phyloP scores from a whole-genome alignment of 75 land plant species.

The Cryptomeria japonica region DNA sequence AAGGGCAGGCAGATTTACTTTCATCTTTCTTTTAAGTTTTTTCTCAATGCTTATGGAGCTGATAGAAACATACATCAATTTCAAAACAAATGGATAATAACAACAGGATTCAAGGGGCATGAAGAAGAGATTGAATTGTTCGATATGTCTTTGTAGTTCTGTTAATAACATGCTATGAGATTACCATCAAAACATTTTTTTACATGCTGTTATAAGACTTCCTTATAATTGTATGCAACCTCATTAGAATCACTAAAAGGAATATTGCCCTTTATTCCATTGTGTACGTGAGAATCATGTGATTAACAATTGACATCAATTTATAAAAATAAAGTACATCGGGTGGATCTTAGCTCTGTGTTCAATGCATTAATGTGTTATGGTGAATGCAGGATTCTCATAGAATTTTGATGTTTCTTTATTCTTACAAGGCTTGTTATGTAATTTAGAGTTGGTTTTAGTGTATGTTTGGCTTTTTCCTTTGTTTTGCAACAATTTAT shows the following conservation, averaged over 20 bases:
- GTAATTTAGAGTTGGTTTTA: not conserved
- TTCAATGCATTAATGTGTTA: not conserved
- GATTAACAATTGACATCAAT: not conserved
- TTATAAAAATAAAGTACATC: not conserved
- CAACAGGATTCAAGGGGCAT: not conserved
- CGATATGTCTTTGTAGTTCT: not conserved
- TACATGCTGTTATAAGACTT: not conserved
- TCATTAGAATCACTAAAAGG: not conserved
- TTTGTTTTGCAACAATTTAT: not conserved
- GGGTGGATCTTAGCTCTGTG: not conserved
- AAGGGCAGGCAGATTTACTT: not conserved
- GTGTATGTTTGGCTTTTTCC: not conserved
- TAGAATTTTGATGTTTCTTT: too few relatives aligned
- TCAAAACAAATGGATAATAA: not conserved
- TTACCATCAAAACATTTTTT: not conserved
- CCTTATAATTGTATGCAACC: not conserved
- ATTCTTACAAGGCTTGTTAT: too few relatives aligned
- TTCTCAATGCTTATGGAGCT: not conserved
- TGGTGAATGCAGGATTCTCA: too few relatives aligned
- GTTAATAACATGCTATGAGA: not conserved
- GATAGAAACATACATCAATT: not conserved
- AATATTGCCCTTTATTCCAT: not conserved
- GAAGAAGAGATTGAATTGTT: not conserved
- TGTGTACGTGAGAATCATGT: not conserved
- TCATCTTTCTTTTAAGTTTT: not conserved